Evolutionary conservation across 441 rosid species (phyloP).

Genomic region (Macaranga tanarius): DNA sequence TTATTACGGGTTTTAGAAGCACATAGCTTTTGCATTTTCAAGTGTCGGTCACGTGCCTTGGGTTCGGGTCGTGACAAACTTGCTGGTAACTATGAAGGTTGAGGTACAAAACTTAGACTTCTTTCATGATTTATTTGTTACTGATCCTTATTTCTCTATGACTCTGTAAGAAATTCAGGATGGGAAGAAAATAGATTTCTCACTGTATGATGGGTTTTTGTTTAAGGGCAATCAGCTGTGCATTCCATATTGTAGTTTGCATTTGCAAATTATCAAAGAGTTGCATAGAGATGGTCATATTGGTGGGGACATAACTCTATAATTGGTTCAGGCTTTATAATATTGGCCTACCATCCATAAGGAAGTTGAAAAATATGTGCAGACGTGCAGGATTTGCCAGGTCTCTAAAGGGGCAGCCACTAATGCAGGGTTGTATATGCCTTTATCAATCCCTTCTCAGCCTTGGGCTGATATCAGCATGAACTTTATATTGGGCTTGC

Average conservation of each 20-base stretch:
- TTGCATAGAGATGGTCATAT: background rate
- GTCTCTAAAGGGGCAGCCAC: background rate
- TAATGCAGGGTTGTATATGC: background rate
- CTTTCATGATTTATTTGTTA: background rate
- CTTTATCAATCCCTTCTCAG: too few species aligned
- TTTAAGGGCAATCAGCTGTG: background rate
- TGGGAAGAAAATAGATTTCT: background rate
- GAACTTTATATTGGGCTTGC: too few species aligned
- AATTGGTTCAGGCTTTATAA: background rate
- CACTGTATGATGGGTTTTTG: background rate
- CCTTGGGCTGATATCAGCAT: too few species aligned
- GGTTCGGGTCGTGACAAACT: too few species aligned
- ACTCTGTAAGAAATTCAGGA: background rate
- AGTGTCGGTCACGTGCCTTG: too few species aligned
- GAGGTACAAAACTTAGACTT: background rate
- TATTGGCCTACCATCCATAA: background rate
- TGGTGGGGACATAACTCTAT: background rate
- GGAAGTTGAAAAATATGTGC: too few species aligned
- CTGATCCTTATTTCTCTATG: background rate
- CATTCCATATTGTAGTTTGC: background rate
- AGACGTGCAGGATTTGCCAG: background rate
- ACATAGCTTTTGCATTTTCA: too few species aligned
- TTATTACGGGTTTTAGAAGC: too few species aligned
- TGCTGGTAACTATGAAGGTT: background rate
- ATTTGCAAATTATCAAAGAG: background rate